Evolutionary conservation across 176 grass and related monocot genomes (phyloP).

Genomic region (Aegilops tauschii): DNA sequence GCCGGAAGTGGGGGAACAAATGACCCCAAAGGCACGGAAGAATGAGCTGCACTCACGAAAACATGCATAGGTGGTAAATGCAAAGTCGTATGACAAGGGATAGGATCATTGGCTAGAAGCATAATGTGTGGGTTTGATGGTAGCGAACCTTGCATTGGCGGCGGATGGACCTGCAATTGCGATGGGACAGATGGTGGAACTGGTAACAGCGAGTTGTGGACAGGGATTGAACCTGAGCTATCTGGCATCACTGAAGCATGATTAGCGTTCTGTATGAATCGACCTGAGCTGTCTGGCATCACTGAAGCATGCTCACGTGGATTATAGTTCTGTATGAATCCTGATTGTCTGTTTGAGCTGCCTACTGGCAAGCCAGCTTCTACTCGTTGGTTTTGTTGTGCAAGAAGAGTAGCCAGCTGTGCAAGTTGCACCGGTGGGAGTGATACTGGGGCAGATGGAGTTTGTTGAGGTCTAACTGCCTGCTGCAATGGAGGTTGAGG

Average conservation of each 20-base stretch:
- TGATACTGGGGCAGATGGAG: conserved; percentile 47
- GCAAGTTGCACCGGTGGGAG: conserved; percentile 63
- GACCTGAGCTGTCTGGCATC: conserved; percentile 21
- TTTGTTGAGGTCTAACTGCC: conserved; percentile 32
- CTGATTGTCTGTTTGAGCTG: conserved; percentile 40
- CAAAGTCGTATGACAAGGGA: conserved; percentile 22
- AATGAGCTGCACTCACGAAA: conserved; percentile 29
- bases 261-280: conserved; percentile 30
- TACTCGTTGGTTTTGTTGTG: conserved; percentile 58
- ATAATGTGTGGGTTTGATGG: conserved; percentile 16
- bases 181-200: conserved; percentile 13
- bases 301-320: conserved; percentile 33
- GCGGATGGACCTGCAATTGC: conserved; percentile 6
- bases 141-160: conserved; percentile 7
- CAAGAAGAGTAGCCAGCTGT: conserved; percentile 53
- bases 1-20: conserved; percentile 51
- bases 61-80: conserved; percentile 26
- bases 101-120: conserved; percentile 27
- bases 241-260: conserved; percentile 22
- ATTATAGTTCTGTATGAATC: conserved; percentile 36
- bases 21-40: conserved; percentile 37
- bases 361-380: conserved; percentile 31
- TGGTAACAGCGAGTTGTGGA: conserved; percentile 30
- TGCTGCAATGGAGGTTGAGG: conserved; percentile 37
- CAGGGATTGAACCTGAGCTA: conserved; percentile 23